A percentile compares a stretch with the other conserved stretches of the same genome.
Evolutionary conservation across 2,329 filamentous ascomycete species (phyloP).

Genomic region (Aspergillus aculeatinus): DNA sequence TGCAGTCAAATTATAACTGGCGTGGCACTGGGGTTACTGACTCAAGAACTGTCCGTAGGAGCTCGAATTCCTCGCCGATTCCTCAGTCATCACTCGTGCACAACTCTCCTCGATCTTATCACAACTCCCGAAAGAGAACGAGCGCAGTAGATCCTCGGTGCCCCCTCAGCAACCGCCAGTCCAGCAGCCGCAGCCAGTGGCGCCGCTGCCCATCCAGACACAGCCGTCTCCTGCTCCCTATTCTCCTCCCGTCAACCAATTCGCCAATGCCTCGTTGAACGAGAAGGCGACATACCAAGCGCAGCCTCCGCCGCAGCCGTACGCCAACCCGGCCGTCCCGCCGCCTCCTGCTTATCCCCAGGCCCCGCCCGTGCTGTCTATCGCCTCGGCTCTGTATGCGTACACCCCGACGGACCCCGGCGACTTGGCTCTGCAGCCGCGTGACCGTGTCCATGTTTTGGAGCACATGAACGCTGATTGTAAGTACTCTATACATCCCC

Average conservation of each 20-base stretch:
- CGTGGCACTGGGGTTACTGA: conserved; percentile 1
- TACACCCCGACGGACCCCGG: conserved; percentile 79
- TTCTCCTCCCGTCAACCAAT: conserved; percentile 40
- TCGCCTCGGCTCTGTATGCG: conserved; percentile 78
- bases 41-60: conserved; percentile 57
- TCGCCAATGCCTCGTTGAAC: conserved; percentile 40
- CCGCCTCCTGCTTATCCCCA: conserved; percentile 57
- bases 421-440: conserved; percentile 76
- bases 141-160: conserved; percentile 17
- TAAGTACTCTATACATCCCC: conserved; percentile 27
- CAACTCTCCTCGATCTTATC: conserved; percentile 73
- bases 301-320: conserved; percentile 30
- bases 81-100: conserved; percentile 71
- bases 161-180: conserved; percentile 21
- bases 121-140: conserved; percentile 63
- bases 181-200: conserved; percentile 31
- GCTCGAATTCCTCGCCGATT: conserved; percentile 83
- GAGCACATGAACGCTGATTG: conserved; percentile 97
- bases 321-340: conserved; percentile 44
- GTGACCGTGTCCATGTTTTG: conserved; percentile 75
- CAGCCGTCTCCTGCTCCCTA: conserved; percentile 37
- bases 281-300: conserved; percentile 40
- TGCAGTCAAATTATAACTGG: background rate
- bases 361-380: conserved; percentile 58
- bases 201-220: conserved; percentile 14